Conservation (phyloP, 495 filamentous ascomycete species). For the Lentithecium fluviatile region DNA sequence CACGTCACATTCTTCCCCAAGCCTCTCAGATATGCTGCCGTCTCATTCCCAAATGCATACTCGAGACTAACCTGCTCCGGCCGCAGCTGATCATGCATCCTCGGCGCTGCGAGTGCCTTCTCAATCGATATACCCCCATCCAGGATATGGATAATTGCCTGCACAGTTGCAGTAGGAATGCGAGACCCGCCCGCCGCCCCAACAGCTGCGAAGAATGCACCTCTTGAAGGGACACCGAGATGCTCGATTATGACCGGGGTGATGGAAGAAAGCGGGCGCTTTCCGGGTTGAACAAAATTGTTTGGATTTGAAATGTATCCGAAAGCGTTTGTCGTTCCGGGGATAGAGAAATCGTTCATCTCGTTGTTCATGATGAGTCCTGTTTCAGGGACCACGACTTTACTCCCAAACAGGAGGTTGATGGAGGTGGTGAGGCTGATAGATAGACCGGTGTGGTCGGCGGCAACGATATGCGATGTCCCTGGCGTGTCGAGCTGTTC, state of each 20-base stretch:
- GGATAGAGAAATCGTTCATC: slow-evolving; percentile 1
- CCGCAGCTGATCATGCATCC: slow-evolving; percentile 80
- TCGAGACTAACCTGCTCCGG: slow-evolving; percentile 72
- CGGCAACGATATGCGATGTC: slow-evolving; percentile 71
- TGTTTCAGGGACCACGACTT: slow-evolving; percentile 76
- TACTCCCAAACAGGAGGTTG: slow-evolving; percentile 79
- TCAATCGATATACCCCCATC: slow-evolving; percentile 58
- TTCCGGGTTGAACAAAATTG: slow-evolving; percentile 79
- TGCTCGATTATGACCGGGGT: slow-evolving; percentile 73
- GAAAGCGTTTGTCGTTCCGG: slow-evolving; percentile 68
- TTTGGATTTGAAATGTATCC: slow-evolving; percentile 75
- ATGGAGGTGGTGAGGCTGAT: slow-evolving; percentile 77
- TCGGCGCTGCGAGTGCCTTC: slow-evolving; percentile 63
- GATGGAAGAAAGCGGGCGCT: slow-evolving; percentile 78
- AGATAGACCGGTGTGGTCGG: slow-evolving; percentile 67
- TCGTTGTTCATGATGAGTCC: slow-evolving; percentile 66
- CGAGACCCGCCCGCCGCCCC: slow-evolving; percentile 83
- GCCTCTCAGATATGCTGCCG: slow-evolving; percentile 60
- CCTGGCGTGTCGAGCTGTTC: slow-evolving; percentile 66
- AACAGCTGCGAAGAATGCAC: slow-evolving; percentile 64
- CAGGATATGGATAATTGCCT: slow-evolving; percentile 69
- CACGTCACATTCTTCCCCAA: slow-evolving; percentile 75
- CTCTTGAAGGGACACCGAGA: slow-evolving; percentile 57
- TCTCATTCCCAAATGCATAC: slow-evolving; percentile 63
- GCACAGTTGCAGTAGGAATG: slow-evolving; percentile 81